Conservation (phyloP, 306 rosid species). For the Quercus variabilis region DNA sequence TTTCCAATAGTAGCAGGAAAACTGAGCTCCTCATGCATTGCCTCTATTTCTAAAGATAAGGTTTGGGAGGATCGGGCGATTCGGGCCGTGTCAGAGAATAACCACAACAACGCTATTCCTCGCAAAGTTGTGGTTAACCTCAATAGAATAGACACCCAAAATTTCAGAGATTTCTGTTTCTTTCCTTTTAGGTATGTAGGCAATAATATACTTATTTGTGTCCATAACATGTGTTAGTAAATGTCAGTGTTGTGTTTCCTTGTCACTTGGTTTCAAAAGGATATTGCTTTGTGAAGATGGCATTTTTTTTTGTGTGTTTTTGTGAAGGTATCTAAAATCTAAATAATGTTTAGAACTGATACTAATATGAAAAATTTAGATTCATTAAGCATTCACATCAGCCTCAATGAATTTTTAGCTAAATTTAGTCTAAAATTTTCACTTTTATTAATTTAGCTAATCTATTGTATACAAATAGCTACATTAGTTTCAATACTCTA, state of each 20-base stretch:
- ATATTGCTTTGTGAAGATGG: neutral
- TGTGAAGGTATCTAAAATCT: too few species aligned
- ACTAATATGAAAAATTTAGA: too few species aligned
- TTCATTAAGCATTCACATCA: too few species aligned
- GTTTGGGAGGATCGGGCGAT: conserved; percentile 67
- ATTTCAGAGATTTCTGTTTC: neutral
- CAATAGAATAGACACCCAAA: conserved; percentile 51
- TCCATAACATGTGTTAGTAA: neutral
- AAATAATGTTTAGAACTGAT: too few species aligned
- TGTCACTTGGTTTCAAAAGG: neutral
- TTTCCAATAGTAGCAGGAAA: too few species aligned
- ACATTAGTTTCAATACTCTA: too few species aligned
- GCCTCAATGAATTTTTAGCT: too few species aligned
- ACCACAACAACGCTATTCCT: conserved; percentile 62
- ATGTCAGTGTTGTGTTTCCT: neutral
- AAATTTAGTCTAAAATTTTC: too few species aligned
- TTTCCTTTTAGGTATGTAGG: too few species aligned
- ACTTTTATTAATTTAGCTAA: too few species aligned
- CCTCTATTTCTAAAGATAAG: conserved; percentile 35
- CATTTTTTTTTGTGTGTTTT: neutral
- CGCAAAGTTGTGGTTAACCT: conserved; percentile 70
- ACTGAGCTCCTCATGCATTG: neutral
- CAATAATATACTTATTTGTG: neutral
- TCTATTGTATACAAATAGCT: too few species aligned
- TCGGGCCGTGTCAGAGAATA: conserved; percentile 58